Conservation (phyloP, 768 basidiomycete genomes). For the Calvatia gigantea region DNA sequence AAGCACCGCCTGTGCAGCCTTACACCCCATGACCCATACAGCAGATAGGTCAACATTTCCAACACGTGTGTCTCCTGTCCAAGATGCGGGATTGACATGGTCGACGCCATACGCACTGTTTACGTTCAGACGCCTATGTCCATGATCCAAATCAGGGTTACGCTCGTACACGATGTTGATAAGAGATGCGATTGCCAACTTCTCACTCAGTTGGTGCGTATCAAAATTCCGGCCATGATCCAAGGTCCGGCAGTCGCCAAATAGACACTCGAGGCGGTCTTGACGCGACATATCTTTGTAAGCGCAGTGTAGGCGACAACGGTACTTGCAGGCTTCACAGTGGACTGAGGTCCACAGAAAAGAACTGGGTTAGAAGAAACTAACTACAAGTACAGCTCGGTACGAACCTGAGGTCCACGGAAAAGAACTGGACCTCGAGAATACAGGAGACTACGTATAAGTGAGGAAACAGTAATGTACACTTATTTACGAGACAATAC, state of each 20-base stretch:
- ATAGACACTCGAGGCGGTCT: conserved; percentile 24
- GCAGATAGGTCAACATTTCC: conserved; percentile 13
- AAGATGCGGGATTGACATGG: conserved; percentile 21
- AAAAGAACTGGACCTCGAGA: no score
- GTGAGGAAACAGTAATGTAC: no score
- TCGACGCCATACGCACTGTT: conserved; percentile 18
- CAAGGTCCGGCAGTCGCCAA: conserved; percentile 18
- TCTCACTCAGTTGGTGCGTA: conserved; percentile 19
- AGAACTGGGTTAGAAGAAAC: no score
- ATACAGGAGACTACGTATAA: no score
- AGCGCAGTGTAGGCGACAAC: no score
- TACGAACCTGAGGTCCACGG: no score
- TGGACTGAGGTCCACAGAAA: no score
- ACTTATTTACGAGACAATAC: no score
- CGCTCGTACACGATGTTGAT: conserved; percentile 18
- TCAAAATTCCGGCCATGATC: conserved; percentile 23
- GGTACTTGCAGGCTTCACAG: no score
- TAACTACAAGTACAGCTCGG: no score
- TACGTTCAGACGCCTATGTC: conserved; percentile 17
- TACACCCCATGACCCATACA: conserved; percentile 8
- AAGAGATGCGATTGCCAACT: conserved; percentile 15
- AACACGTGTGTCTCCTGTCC: conserved; percentile 17
- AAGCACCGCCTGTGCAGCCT: background rate
- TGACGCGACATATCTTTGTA: no score
- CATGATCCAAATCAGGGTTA: conserved; percentile 21